A percentile compares a stretch with the other conserved stretches of the same genome.
These are phyloP conservation scores for Gossypium lobatum DNA, from an alignment of 441 rosid species.

Conservation along the genomic window DNA sequence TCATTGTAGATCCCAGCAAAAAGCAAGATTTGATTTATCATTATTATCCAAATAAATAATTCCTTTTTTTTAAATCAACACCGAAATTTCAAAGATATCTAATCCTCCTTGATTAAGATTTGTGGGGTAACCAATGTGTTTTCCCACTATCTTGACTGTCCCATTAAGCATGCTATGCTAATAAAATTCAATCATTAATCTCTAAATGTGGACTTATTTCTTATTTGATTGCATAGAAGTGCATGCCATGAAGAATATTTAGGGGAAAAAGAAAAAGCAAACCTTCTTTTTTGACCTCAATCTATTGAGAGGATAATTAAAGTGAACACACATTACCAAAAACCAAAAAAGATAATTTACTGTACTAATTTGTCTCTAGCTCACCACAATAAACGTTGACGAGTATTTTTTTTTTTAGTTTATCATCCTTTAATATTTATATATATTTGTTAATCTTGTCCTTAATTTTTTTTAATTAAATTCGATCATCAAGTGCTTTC, in stretches of 20 bases:
- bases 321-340: neutral
- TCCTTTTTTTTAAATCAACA: neutral
- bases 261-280: neutral
- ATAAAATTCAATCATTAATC: constrained; percentile 23
- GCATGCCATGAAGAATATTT: constrained; percentile 13
- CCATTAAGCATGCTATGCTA: constrained; percentile 29
- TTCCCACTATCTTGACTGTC: constrained; percentile 9
- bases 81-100: constrained; percentile 7
- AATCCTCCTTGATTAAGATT: constrained; percentile 21
- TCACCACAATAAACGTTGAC: constrained; percentile 5
- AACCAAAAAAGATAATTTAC: neutral
- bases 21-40: neutral
- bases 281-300: constrained; percentile 23
- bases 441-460: too few relatives aligned
- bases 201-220: constrained; percentile 14
- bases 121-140: constrained; percentile 14
- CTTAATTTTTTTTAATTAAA: too few relatives aligned
- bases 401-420: neutral
- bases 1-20: neutral
- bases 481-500: too few relatives aligned
- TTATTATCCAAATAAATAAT: constrained; percentile 3
- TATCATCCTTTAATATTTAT: too few relatives aligned
- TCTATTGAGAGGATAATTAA: neutral
- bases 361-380: constrained; percentile 7
- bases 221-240: constrained; percentile 4